Conservation (phyloP, 2,329 filamentous ascomycete species). For the Dryadomyces quercus-mongolicae region DNA sequence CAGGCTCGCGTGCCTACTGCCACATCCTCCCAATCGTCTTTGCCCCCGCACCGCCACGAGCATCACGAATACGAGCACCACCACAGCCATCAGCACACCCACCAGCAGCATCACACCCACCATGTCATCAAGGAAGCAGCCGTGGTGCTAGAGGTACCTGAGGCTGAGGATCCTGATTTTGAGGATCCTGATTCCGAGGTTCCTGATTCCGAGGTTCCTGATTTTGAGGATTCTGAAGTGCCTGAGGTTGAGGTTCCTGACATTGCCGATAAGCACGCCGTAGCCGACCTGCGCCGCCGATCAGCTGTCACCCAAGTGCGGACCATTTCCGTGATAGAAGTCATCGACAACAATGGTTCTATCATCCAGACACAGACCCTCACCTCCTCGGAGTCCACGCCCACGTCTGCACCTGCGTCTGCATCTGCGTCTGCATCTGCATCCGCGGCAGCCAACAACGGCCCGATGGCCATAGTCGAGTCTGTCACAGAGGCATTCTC, state of each 20-base stretch:
- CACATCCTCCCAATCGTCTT: neutral
- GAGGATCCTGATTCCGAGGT: no score
- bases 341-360: slow-evolving; percentile 35
- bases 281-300: slow-evolving; percentile 14
- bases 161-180: neutral
- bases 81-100: slow-evolving; percentile 12
- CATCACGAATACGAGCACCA: slow-evolving; percentile 8
- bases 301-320: slow-evolving; percentile 31
- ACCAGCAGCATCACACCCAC: neutral
- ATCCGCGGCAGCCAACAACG: neutral
- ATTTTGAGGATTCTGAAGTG: neutral
- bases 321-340: slow-evolving; percentile 42
- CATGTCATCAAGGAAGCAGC: neutral
- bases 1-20: slow-evolving; percentile 24
- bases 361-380: slow-evolving; percentile 32
- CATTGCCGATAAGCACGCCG: slow-evolving; percentile 10
- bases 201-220: neutral
- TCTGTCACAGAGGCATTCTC: no score
- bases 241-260: slow-evolving; percentile 10
- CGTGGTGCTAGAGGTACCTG: neutral
- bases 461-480: neutral
- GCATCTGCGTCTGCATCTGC: neutral
- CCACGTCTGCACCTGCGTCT: neutral
- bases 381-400: slow-evolving; percentile 8
- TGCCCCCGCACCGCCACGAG: neutral